Evolutionary conservation across 768 basidiomycete species (phyloP).

Genomic region (Cystofilobasidium capitatum): DNA sequence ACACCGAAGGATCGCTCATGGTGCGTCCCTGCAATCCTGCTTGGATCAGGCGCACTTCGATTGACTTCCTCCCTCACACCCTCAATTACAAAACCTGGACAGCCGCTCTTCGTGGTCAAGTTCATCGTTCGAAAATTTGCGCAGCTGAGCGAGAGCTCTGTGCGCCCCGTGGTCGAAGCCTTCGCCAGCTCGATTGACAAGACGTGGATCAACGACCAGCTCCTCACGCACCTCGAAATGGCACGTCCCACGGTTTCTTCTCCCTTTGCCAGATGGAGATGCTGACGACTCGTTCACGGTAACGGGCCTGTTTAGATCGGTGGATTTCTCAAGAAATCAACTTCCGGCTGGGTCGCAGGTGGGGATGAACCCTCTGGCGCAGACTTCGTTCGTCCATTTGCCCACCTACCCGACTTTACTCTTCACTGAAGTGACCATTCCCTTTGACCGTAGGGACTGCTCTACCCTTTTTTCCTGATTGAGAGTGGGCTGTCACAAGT

Average conservation of each 20-base stretch:
- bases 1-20: constrained; percentile 25
- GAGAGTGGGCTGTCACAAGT: constrained; percentile 8
- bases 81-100: background rate
- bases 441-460: background rate
- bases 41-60: too few relatives aligned
- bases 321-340: constrained; percentile 6
- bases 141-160: constrained; percentile 15
- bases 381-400: constrained; percentile 17
- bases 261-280: background rate
- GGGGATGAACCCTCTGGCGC: constrained; percentile 16
- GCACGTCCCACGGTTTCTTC: background rate
- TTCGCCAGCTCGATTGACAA: constrained; percentile 18
- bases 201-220: constrained; percentile 24
- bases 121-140: constrained; percentile 26
- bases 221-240: constrained; percentile 11
- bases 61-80: background rate
- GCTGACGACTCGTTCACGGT: background rate
- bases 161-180: constrained; percentile 18
- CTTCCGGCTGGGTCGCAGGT: constrained; percentile 18
- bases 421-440: background rate
- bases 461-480: too few relatives aligned
- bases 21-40: background rate
- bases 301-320: constrained; percentile 3
- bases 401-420: background rate
- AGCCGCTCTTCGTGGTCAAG: constrained; percentile 22